phyloP scores from a whole-genome alignment of 805 yeast species.

The Monosporozyma servazzii region DNA sequence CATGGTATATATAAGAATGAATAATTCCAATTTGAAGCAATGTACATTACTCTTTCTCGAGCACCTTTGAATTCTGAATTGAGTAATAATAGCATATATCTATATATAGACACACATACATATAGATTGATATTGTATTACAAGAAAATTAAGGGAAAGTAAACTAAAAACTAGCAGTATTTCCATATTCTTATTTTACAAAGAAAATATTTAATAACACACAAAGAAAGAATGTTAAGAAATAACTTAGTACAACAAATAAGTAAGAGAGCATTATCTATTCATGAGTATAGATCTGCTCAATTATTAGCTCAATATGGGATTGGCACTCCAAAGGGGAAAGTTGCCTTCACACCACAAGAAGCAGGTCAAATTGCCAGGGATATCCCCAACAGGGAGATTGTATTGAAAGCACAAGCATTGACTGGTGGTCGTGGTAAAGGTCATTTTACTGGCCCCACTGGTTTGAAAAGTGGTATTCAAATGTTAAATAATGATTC shows the following conservation, averaged over 20 bases:
- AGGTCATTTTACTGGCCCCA: slow-evolving; percentile 74
- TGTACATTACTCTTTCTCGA: too few relatives aligned
- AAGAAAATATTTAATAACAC: not conserved
- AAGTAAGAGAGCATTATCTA: slow-evolving; percentile 62
- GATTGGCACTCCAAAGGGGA: slow-evolving; percentile 85
- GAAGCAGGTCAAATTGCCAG: slow-evolving; percentile 81
- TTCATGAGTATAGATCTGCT: slow-evolving; percentile 95
- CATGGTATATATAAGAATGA: too few relatives aligned
- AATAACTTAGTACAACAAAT: not conserved
- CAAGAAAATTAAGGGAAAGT: slow-evolving; percentile 29
- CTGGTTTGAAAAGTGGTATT: slow-evolving; percentile 95
- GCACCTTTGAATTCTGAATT: too few relatives aligned
- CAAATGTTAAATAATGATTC: slow-evolving; percentile 58
- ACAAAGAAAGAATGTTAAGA: slow-evolving; percentile 1
- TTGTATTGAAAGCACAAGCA: slow-evolving; percentile 97
- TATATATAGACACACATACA: too few relatives aligned
- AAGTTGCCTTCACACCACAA: slow-evolving; percentile 80
- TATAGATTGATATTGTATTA: too few relatives aligned
- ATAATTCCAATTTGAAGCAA: too few relatives aligned
- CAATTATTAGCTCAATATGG: slow-evolving; percentile 74
- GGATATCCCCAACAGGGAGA: slow-evolving; percentile 51
- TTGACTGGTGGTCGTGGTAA: slow-evolving; percentile 99
- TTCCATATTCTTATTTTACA: too few relatives aligned
- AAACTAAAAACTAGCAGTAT: not conserved
- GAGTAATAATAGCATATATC: too few relatives aligned